A percentile compares a stretch with the other conserved stretches of the same genome.
These are phyloP conservation scores for Alternaria angustiovoidea DNA, from an alignment of 2,329 filamentous ascomycete genomes.

Conservation along the genomic window DNA sequence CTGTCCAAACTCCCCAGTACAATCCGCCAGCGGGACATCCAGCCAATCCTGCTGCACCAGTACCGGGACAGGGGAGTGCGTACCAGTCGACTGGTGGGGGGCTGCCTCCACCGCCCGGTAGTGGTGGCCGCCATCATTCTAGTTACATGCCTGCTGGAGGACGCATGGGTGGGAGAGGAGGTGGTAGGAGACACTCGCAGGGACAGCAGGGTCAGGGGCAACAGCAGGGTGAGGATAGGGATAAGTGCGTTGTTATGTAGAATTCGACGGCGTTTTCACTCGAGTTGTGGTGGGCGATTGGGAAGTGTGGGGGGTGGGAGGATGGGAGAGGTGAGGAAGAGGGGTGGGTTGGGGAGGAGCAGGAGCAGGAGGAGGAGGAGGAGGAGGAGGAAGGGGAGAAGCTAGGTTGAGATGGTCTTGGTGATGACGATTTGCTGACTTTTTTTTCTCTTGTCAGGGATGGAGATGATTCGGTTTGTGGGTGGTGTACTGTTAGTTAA, in stretches of 20 bases:
- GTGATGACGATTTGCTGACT: background rate
- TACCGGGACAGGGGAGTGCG: constrained; percentile 32
- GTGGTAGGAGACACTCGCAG: background rate
- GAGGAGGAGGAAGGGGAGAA: too few species aligned
- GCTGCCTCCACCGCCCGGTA: constrained; percentile 13
- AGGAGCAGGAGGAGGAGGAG: too few species aligned
- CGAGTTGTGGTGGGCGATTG: background rate
- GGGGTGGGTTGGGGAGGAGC: too few species aligned
- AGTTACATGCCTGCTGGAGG: constrained; percentile 23
- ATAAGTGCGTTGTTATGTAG: constrained; percentile 49
- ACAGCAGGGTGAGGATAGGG: constrained; percentile 30
- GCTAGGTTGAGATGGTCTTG: background rate
- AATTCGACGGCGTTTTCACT: background rate
- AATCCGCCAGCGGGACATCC: constrained; percentile 59
- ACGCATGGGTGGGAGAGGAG: constrained; percentile 4
- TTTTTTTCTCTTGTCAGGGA: background rate
- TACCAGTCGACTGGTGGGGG: constrained; percentile 28
- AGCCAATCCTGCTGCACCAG: constrained; percentile 47
- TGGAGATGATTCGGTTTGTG: background rate
- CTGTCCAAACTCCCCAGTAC: constrained; percentile 65
- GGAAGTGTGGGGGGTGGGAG: background rate
- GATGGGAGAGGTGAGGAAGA: too few species aligned
- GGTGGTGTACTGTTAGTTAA: background rate
- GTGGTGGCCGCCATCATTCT: background rate
- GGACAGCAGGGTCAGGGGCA: background rate